Percentiles rank a stretch among this genome's conserved stretches.
phyloP scores from a whole-genome alignment of 139 green algal species.

The Axilococcus clingmanii region DNA sequence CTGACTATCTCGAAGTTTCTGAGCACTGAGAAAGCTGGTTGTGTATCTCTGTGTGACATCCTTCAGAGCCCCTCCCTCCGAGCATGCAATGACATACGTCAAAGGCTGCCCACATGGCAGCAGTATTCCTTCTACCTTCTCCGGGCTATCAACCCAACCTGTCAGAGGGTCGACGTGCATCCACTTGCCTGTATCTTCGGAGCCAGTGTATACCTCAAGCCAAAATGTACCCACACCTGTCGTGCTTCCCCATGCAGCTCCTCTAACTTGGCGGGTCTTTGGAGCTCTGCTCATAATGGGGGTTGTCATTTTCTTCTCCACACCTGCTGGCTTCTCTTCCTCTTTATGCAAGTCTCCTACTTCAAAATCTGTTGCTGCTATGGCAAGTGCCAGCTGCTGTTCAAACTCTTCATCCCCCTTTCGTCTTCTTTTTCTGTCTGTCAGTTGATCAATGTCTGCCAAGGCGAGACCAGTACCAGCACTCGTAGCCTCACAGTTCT shows the following conservation, averaged over 20 bases:
- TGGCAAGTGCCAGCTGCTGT: conserved; percentile 62
- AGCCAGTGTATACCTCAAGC: conserved; percentile 76
- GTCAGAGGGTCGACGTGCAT: conserved; percentile 60
- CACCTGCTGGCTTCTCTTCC: conserved; percentile 24
- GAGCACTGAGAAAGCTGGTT: conserved; percentile 22
- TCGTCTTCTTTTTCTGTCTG: conserved; percentile 10
- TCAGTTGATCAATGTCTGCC: neutral
- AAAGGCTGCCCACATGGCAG: conserved; percentile 7
- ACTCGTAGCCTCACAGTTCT: neutral
- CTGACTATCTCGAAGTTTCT: conserved; percentile 38
- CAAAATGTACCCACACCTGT: conserved; percentile 31
- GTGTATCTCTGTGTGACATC: conserved; percentile 64
- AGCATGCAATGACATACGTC: conserved; percentile 56
- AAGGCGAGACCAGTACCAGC: neutral
- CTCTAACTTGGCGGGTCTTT: neutral
- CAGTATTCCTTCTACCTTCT: conserved; percentile 23
- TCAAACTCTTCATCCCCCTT: conserved; percentile 80
- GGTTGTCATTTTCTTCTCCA: neutral
- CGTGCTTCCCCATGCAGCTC: neutral
- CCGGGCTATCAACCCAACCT: conserved; percentile 49
- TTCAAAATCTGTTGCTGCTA: conserved; percentile 46
- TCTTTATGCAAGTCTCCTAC: neutral
- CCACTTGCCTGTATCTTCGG: conserved; percentile 48
- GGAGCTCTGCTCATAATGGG: neutral
- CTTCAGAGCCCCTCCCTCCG: conserved; percentile 30